Evolutionary conservation across 768 basidiomycete species (phyloP).

Genomic region (Serendipita vermifera): DNA sequence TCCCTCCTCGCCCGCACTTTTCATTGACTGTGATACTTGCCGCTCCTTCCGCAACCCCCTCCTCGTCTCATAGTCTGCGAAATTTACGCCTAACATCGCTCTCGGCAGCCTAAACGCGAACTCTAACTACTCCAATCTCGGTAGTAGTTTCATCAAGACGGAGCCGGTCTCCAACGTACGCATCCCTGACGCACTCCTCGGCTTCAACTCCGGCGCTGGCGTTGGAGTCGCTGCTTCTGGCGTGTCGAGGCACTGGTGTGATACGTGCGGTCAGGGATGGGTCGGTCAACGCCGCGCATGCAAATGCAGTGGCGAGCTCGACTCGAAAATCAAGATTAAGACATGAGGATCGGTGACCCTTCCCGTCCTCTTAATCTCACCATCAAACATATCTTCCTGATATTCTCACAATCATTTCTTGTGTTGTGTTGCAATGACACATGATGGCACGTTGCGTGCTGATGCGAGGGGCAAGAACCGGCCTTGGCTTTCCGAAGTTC

Average conservation of each 20-base stretch:
- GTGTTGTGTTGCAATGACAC: too few species aligned
- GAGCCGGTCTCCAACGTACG: not conserved
- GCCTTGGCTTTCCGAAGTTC: too few species aligned
- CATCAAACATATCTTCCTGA: too few species aligned
- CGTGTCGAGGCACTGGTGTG: conserved; percentile 62
- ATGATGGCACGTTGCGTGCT: too few species aligned
- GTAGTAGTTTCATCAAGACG: not conserved
- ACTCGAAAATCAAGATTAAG: conserved; percentile 1
- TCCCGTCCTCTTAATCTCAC: too few species aligned
- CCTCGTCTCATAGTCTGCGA: not conserved
- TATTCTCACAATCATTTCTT: too few species aligned
- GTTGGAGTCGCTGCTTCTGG: conserved; percentile 44
- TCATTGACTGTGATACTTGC: too few species aligned
- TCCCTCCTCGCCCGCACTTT: not conserved
- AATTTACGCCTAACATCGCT: not conserved
- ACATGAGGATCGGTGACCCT: not conserved
- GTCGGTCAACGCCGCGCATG: conserved; percentile 29
- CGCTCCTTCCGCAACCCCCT: too few species aligned
- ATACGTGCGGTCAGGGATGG: conserved; percentile 57
- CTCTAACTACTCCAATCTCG: too few species aligned
- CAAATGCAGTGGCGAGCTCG: conserved; percentile 27
- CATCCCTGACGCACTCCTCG: conserved; percentile 14
- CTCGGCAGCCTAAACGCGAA: too few species aligned
- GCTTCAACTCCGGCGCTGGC: conserved; percentile 28
- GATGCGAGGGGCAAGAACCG: too few species aligned